Evolutionary conservation across 1,284 basidiomycete species (phyloP), one percentile per base, ranked within the genome.

Genomic region (Leccinum cinnamomeum): DNA sequence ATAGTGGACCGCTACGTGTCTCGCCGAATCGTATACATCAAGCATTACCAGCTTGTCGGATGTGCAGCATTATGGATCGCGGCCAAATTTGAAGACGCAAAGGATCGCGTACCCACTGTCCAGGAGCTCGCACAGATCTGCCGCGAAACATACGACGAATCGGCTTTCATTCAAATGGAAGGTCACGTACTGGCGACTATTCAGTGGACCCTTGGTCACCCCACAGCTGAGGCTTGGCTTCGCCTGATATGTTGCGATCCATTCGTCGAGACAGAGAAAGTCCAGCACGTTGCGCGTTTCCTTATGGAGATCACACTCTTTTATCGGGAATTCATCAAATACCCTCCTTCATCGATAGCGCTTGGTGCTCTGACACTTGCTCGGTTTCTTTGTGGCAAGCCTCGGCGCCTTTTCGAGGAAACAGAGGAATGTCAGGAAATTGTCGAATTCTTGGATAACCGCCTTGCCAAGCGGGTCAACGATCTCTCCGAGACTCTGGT

Each of bases 1-100:
- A 97, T 99, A 75, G 90, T 99, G 76, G 97, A 99, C 79, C 95
- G 97, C 70, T 99, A 99, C 78, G 94, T 99, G 33, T 98, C 97
- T 58, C 95, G 96, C 70, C 93, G 97, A 53, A 92, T 99, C 68
- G 97, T 99, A 60, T 98, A 95, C 81, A 95, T 96, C 82, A 97
- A 97, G 78, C 97, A 99, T 79, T 99, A 98, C 77, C 97, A 99
- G 76, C 91, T 99, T 58, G 97, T 99, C 59, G 97, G 97, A 37
- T 99, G 97, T 72, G 94, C 97, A 12, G 95, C 97, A 20, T 84
- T 99, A 5, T 97, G 97, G 95, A 98, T 99, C 70, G 97, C 97
- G 5, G 93, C 97, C 71, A 99, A 99, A 79, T 99, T 97, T 72
- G 97, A 99, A 79, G 97, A 99, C 74, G 91, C 96, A 50, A 99